Evolutionary conservation across 805 yeast genomes (phyloP).

Genomic region (Monosporozyma aquatica): DNA sequence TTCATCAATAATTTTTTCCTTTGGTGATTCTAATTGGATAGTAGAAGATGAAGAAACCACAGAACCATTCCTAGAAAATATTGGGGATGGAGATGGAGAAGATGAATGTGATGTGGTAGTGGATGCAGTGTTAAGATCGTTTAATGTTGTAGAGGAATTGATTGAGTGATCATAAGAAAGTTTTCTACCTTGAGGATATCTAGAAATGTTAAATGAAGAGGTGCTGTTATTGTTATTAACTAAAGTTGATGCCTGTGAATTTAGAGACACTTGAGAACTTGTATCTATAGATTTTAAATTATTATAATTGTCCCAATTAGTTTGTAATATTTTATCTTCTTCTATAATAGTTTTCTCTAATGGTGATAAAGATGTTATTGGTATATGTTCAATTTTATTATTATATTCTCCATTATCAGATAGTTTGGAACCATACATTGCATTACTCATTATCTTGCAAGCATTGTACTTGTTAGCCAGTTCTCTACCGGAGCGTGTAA

Average conservation of each 20-base stretch:
- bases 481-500: conserved; percentile 10
- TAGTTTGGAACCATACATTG: neutral
- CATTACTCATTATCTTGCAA: neutral
- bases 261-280: conserved; percentile 12
- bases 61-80: conserved; percentile 2
- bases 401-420: neutral
- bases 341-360: neutral
- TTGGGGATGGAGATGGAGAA: conserved; percentile 5
- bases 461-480: conserved; percentile 6
- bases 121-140: neutral
- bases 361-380: neutral
- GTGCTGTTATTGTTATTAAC: conserved; percentile 6
- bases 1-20: neutral
- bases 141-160: conserved; percentile 1
- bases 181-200: conserved; percentile 1
- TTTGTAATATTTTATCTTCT: neutral
- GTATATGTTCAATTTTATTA: neutral
- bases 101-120: conserved; percentile 1
- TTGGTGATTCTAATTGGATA: neutral
- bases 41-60: neutral
- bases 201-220: neutral
- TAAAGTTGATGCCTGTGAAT: conserved; percentile 17
- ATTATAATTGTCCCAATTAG: neutral
- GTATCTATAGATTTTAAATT: neutral
- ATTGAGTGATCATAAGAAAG: neutral